Evolutionary conservation across 148 eudicot species (phyloP), one percentile per base, ranked within the genome.

Genomic region (Heliosperma pusillum): DNA sequence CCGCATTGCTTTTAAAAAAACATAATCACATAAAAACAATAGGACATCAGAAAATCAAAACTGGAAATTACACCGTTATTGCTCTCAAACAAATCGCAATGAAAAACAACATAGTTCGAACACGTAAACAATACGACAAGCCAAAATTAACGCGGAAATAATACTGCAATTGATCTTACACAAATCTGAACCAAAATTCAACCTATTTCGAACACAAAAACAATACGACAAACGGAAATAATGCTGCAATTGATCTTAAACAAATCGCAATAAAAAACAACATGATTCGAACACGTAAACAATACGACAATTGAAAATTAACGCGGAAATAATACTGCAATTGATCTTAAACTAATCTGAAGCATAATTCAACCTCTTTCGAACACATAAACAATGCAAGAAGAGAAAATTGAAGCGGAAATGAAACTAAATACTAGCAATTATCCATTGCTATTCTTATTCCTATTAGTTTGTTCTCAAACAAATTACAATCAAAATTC

Each of bases 161-260:
- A 26, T 30, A n/a, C 4, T 36, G 40, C 7, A 12, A 9, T 36
- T 29, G 67, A 63, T 63, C 67, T 27, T 7, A 29, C 11, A 27
- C 40, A 63, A 63, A 12, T 63, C 12, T 15, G 20, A 63, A 63
- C 36, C 26, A 21, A 68, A 21, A 67, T 42, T 42, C 17, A 2
- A 60, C 6, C 42, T 42, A 42, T 17, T 67, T 67, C 53, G 47
- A 26, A 27, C 65, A 74, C 78, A 79, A 69, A 24, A 0, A 7
- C 26, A 53, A 10, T 4, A 52, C 17, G 7, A 68, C 16, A 74
- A 15, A 15, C 2, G 17, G 16, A 11, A 33, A 33, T 33, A 7
- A 3, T 33, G 5, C 40, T 33, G 40, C 5, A 3, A 33, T 33
- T 33, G 40, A 5, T 33, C 40, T 36, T 10, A 36, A 36, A 36